phyloP scores from a whole-genome alignment of 1,139 yeast genomes.

The Blastobotrys illinoisensis region DNA sequence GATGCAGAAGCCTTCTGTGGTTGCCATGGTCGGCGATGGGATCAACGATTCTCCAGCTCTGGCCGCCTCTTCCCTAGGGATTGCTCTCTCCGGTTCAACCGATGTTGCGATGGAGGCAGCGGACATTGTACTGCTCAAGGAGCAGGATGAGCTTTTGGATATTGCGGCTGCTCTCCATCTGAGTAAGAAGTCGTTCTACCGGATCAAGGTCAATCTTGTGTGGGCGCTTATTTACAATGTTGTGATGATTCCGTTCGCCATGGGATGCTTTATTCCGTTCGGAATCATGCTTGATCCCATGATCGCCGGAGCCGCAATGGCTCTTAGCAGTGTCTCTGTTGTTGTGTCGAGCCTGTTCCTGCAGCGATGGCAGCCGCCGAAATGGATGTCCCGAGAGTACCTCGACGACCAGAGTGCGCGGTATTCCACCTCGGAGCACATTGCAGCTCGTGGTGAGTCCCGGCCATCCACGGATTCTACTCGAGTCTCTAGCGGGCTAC shows the following conservation, averaged over 20 bases:
- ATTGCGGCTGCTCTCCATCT: constrained; percentile 70
- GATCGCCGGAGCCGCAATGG: constrained; percentile 88
- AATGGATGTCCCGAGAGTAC: constrained; percentile 15
- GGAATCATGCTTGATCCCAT: constrained; percentile 82
- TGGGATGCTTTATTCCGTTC: constrained; percentile 82
- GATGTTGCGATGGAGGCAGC: constrained; percentile 97
- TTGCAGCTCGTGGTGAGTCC: not conserved
- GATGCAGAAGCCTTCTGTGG: constrained; percentile 25
- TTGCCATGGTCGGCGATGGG: constrained; percentile 96
- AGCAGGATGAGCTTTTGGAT: constrained; percentile 47
- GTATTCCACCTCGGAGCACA: not conserved
- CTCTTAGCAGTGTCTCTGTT: constrained; percentile 84
- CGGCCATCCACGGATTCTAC: not conserved
- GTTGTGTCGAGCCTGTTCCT: constrained; percentile 72
- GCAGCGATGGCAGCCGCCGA: constrained; percentile 36
- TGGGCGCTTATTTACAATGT: constrained; percentile 86
- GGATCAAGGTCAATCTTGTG: constrained; percentile 74
- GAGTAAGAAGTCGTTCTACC: constrained; percentile 60
- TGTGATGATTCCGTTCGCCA: constrained; percentile 90
- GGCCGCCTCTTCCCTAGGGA: constrained; percentile 81
- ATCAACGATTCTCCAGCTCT: constrained; percentile 95
- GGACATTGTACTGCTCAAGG: constrained; percentile 63
- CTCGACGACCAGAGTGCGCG: not conserved
- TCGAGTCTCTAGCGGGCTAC: not conserved
- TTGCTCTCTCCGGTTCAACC: constrained; percentile 88